Percentiles rank a stretch among this genome's conserved stretches.
Conservation (phyloP, 108 stramenopile genomes). For the Parietichytrium sp. region DNA sequence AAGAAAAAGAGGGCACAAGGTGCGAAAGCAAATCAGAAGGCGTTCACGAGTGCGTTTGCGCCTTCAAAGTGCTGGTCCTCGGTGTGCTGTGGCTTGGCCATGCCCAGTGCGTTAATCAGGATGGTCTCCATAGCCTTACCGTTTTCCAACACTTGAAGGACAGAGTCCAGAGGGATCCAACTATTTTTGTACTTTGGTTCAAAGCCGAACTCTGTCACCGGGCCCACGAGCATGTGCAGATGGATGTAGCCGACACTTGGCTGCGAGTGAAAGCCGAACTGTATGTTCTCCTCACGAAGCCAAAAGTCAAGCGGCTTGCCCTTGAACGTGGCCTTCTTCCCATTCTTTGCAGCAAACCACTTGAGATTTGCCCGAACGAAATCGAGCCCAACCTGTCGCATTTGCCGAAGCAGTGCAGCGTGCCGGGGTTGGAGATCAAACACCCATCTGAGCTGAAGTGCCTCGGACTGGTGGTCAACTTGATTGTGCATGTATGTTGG, state of each 20-base stretch:
- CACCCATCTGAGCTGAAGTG: not conserved
- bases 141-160: slow-evolving; percentile 20
- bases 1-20: too few species aligned
- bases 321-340: not conserved
- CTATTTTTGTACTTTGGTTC: not conserved
- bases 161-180: not conserved
- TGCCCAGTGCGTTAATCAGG: too few species aligned
- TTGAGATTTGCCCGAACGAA: not conserved
- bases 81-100: too few species aligned
- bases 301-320: too few species aligned
- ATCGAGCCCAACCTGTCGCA: not conserved
- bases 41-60: too few species aligned
- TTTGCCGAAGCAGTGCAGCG: not conserved
- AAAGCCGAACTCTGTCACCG: not conserved
- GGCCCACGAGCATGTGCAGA: not conserved
- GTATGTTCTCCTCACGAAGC: not conserved
- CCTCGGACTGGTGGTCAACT: not conserved
- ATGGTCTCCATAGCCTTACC: too few species aligned
- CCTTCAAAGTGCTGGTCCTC: too few species aligned
- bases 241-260: slow-evolving; percentile 29
- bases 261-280: slow-evolving; percentile 29
- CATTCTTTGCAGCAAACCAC: not conserved
- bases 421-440: not conserved
- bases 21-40: too few species aligned
- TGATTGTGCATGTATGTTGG: not conserved